Percentiles rank a stretch among this genome's conserved stretches.
Evolutionary conservation across 2,329 filamentous ascomycete genomes (phyloP).

Genomic region (Cordyceps farinosa): DNA sequence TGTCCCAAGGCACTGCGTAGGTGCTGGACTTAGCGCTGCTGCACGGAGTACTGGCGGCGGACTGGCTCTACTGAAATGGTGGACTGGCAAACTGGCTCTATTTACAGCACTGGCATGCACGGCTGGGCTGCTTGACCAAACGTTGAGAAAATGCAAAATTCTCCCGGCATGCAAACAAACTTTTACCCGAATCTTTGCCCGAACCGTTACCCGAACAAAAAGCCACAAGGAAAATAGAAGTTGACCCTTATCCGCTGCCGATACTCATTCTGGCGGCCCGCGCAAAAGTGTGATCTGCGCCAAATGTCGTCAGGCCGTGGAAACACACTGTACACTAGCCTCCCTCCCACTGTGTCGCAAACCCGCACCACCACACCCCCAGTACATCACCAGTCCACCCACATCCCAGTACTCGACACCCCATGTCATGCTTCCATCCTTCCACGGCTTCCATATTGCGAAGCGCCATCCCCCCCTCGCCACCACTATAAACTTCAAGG

Average conservation of each 20-base stretch:
- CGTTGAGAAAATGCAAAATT: no score
- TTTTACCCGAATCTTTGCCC: no score
- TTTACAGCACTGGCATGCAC: no score
- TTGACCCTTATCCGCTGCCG: neutral
- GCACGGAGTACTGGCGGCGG: no score
- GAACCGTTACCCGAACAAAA: no score
- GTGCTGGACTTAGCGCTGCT: neutral
- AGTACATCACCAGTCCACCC: neutral
- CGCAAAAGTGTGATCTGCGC: slow-evolving; percentile 6
- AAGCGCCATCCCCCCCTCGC: neutral
- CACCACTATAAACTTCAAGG: neutral
- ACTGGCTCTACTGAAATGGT: no score
- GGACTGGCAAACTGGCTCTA: no score
- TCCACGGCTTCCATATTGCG: slow-evolving; percentile 6
- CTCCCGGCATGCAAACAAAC: no score
- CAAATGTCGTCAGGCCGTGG: slow-evolving; percentile 15
- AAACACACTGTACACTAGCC: neutral
- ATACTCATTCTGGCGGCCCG: neutral
- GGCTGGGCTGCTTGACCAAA: no score
- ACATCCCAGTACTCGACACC: neutral
- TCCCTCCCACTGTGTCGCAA: neutral
- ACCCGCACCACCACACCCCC: neutral
- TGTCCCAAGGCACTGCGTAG: no score
- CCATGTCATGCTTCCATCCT: slow-evolving; percentile 3
- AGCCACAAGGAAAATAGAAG: no score